phyloP scores from a whole-genome alignment of 441 rosid genomes.

The Gossypium laxum region DNA sequence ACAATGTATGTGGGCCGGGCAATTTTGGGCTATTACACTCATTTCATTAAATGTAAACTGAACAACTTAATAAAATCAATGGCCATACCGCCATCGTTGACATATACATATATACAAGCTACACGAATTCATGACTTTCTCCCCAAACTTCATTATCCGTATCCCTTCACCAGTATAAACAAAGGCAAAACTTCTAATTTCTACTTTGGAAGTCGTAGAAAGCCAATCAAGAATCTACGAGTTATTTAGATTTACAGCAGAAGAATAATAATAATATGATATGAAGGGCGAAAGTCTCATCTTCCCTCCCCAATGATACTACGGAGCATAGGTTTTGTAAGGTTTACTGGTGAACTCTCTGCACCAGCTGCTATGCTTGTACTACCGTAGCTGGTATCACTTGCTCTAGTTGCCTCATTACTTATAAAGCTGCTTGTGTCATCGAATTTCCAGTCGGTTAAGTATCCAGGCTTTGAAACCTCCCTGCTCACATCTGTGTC shows the following conservation, averaged over 20 bases:
- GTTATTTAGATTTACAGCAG: neutral
- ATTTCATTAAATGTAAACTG: too few species aligned
- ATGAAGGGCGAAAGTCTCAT: conserved; percentile 3
- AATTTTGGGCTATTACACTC: too few species aligned
- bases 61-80: too few species aligned
- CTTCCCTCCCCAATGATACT: conserved; percentile 28
- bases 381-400: conserved; percentile 12
- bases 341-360: neutral
- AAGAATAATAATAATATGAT: neutral
- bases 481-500: conserved; percentile 40
- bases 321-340: conserved; percentile 19
- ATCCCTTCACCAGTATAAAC: neutral
- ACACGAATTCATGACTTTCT: neutral
- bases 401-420: conserved; percentile 13
- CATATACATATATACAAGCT: neutral
- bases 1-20: too few species aligned
- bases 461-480: conserved; percentile 45
- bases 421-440: conserved; percentile 32
- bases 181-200: neutral
- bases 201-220: neutral
- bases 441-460: conserved; percentile 37
- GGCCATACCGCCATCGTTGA: too few species aligned
- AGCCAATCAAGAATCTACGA: neutral
- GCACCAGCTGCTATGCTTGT: conserved; percentile 15
- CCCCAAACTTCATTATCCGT: neutral